phyloP scores from a whole-genome alignment of 139 green algal genomes.

The Eudorina sp. region DNA sequence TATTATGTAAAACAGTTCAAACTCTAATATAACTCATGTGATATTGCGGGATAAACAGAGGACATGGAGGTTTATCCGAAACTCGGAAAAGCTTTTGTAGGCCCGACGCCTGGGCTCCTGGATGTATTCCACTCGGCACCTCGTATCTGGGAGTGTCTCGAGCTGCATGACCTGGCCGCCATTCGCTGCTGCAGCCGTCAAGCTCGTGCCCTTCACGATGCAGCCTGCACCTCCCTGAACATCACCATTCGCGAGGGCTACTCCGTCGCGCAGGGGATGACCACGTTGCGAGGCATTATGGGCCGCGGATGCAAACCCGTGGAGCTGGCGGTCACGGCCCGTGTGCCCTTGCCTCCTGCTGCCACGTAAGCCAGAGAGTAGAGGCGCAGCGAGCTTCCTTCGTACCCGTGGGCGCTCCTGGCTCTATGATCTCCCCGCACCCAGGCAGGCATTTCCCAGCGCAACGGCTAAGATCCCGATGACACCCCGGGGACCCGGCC shows the following conservation, averaged over 20 bases:
- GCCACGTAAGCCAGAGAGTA: no score
- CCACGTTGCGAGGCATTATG: not conserved
- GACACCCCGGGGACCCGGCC: no score
- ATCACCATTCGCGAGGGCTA: not conserved
- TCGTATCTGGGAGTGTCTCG: not conserved
- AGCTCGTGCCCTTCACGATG: conserved; percentile 16
- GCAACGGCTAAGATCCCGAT: no score
- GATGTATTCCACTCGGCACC: conserved; percentile 11
- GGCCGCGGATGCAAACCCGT: not conserved
- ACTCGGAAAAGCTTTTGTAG: not conserved
- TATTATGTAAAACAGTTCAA: not conserved
- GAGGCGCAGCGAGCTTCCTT: no score
- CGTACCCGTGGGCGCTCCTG: no score
- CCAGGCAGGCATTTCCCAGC: no score
- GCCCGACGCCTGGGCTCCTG: not conserved
- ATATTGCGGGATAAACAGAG: not conserved
- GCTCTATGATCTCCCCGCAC: no score
- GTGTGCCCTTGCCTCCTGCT: not conserved
- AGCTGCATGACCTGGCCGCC: not conserved
- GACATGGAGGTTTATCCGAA: not conserved
- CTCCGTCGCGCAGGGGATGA: not conserved
- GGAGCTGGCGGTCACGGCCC: not conserved
- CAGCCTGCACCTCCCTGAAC: not conserved
- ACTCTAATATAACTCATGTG: not conserved
- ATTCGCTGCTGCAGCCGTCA: conserved; percentile 1